phyloP scores from a whole-genome alignment of 2,329 filamentous ascomycete genomes.

The Fusarium sp. region DNA sequence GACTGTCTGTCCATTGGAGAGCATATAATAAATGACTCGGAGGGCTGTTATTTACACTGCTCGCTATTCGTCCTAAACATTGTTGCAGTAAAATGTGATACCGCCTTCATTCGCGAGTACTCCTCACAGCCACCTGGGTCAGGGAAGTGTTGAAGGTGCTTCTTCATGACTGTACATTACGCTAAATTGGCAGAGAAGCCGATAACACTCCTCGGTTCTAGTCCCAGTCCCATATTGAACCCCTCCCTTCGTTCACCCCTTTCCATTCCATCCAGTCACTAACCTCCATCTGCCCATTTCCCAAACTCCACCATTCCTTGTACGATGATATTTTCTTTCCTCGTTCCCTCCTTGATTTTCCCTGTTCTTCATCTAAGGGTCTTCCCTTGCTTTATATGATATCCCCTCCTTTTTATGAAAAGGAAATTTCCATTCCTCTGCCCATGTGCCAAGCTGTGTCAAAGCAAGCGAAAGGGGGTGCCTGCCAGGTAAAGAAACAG shows the following conservation, averaged over 20 bases:
- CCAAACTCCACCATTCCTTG: conserved; percentile 15
- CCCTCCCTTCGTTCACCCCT: conserved; percentile 2
- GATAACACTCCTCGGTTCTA: conserved; percentile 6
- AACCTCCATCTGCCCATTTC: conserved; percentile 1
- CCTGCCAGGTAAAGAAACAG: conserved; percentile 13
- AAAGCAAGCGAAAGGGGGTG: conserved; percentile 11
- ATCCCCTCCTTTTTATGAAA: conserved; percentile 1
- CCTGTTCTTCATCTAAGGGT: background rate
- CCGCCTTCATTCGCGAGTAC: background rate
- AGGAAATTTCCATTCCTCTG: conserved; percentile 5
- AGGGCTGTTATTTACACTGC: background rate
- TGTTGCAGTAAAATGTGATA: background rate
- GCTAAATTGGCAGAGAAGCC: background rate
- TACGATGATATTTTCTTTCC: background rate
- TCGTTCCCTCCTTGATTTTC: background rate
- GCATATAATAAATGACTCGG: background rate
- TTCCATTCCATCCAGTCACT: conserved; percentile 10
- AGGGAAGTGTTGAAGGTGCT: background rate
- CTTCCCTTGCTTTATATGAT: conserved; percentile 25
- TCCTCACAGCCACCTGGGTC: no score
- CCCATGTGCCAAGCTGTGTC: conserved; percentile 1
- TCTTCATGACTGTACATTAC: background rate
- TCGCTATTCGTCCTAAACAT: background rate
- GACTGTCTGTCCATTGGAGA: conserved; percentile 1
- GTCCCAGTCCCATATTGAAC: background rate